A percentile compares a stretch with the other conserved stretches of the same genome.
Conservation (phyloP, 495 filamentous ascomycete genomes). For the Copromyces sp. region DNA sequence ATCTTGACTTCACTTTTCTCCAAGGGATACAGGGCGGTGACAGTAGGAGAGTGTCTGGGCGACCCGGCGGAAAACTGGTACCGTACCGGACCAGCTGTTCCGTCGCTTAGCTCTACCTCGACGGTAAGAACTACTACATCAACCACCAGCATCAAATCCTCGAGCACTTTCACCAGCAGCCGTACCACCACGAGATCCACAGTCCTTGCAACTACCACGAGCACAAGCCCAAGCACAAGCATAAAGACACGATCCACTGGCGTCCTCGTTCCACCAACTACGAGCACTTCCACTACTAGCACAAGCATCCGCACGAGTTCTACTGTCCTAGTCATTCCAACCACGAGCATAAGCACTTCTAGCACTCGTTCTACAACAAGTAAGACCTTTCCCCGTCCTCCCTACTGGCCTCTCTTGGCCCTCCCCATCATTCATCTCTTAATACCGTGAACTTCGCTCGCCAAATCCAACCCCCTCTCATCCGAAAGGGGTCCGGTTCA, state of each 20-base stretch:
- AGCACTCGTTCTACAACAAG: not conserved
- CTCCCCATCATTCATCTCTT: not conserved
- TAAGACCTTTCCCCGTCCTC: not conserved
- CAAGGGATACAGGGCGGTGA: slow-evolving; percentile 55
- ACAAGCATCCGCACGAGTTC: not conserved
- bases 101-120: not conserved
- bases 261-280: not conserved
- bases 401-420: not conserved
- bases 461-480: not conserved
- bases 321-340: not conserved
- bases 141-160: slow-evolving; percentile 1
- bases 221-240: not conserved
- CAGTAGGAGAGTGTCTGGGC: slow-evolving; percentile 64
- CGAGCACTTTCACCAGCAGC: not conserved
- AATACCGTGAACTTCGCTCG: not conserved
- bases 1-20: slow-evolving; percentile 50
- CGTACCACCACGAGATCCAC: not conserved
- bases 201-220: not conserved
- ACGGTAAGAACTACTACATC: not conserved
- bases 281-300: not conserved
- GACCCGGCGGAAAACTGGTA: slow-evolving; percentile 68
- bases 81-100: slow-evolving; percentile 21
- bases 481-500: not conserved
- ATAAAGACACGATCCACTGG: not conserved
- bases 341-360: not conserved